These are phyloP conservation scores for Metschnikowia gruessii DNA, from an alignment of 805 yeast species.

Conservation along the genomic window DNA sequence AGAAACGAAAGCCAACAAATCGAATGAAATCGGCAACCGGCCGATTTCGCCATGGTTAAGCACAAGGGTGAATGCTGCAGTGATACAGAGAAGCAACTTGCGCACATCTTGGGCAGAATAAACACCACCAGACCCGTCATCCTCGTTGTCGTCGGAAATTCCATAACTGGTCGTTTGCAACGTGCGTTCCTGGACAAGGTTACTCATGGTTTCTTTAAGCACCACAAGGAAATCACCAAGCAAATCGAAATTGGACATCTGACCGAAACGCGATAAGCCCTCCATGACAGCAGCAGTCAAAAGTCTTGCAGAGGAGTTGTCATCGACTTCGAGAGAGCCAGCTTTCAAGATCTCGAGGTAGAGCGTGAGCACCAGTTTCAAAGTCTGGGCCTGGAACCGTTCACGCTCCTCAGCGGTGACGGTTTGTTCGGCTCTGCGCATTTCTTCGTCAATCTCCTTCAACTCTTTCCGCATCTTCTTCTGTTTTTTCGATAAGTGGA, in stretches of 20 bases:
- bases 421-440: slow-evolving; percentile 81
- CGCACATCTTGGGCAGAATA: slow-evolving; percentile 49
- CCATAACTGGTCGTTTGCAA: slow-evolving; percentile 28
- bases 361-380: slow-evolving; percentile 66
- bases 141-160: slow-evolving; percentile 18
- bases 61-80: slow-evolving; percentile 84
- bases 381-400: slow-evolving; percentile 75
- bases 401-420: slow-evolving; percentile 87
- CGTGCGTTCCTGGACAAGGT: slow-evolving; percentile 45
- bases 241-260: slow-evolving; percentile 86
- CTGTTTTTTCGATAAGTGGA: slow-evolving; percentile 87
- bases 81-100: slow-evolving; percentile 75
- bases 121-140: slow-evolving; percentile 21
- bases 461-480: slow-evolving; percentile 83
- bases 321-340: slow-evolving; percentile 26
- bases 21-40: slow-evolving; percentile 63
- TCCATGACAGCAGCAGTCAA: slow-evolving; percentile 86
- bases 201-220: slow-evolving; percentile 72
- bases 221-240: slow-evolving; percentile 92
- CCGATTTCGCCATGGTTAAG: slow-evolving; percentile 59
- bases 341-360: slow-evolving; percentile 74
- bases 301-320: slow-evolving; percentile 45
- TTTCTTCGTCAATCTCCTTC: slow-evolving; percentile 83
- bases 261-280: slow-evolving; percentile 87
- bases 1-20: slow-evolving; percentile 75